Conservation (phyloP, 768 basidiomycete species). For the Jaapia argillacea region DNA sequence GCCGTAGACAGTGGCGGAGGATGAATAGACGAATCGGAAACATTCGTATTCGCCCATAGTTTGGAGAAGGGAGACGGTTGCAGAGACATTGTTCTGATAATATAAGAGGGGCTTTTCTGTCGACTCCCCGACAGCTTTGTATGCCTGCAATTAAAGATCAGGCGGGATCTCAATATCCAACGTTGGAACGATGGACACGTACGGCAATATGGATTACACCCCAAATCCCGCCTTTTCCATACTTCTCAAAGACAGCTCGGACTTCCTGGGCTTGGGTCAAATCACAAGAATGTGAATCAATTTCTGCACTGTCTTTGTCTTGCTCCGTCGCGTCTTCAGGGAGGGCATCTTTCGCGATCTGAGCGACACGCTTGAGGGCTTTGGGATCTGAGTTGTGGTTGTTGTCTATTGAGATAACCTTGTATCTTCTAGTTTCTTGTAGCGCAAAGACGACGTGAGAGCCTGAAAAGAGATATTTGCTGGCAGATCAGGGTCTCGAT, state of each 20-base stretch:
- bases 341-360: slow-evolving; percentile 70
- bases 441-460: slow-evolving; percentile 88
- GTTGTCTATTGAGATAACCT: slow-evolving; percentile 93
- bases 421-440: slow-evolving; percentile 81
- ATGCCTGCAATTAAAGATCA: slow-evolving; percentile 44
- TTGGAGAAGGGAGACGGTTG: slow-evolving; percentile 79
- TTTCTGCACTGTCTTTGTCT: slow-evolving; percentile 63
- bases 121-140: slow-evolving; percentile 97
- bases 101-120: slow-evolving; percentile 88
- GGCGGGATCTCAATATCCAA: slow-evolving; percentile 1
- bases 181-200: slow-evolving; percentile 21
- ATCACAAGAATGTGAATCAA: slow-evolving; percentile 65
- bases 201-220: slow-evolving; percentile 95
- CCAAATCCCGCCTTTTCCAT: slow-evolving; percentile 88
- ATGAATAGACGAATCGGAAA: slow-evolving; percentile 89
- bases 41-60: slow-evolving; percentile 80
- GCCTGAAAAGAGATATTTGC: slow-evolving; percentile 36
- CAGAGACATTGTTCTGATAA: slow-evolving; percentile 89
- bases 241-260: slow-evolving; percentile 69
- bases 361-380: slow-evolving; percentile 65
- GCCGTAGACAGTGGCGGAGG: slow-evolving; percentile 97
- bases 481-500: slow-evolving; percentile 9
- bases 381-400: slow-evolving; percentile 81
- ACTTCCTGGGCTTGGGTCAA: slow-evolving; percentile 66
- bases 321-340: slow-evolving; percentile 51